phyloP scores from a whole-genome alignment of 164 flowering plant species.

The Aristolochia californica region DNA sequence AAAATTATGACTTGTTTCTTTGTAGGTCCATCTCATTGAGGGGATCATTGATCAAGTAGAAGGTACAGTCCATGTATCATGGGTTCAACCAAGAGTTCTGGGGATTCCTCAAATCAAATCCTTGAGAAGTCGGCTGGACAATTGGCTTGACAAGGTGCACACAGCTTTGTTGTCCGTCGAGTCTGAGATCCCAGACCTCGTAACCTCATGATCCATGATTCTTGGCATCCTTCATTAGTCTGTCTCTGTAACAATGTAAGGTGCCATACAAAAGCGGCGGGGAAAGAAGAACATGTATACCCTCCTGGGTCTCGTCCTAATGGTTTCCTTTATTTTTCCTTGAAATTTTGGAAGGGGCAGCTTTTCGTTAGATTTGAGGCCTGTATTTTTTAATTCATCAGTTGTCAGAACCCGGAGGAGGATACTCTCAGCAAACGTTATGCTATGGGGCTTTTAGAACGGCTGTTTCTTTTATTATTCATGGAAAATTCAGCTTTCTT shows the following conservation, averaged over 20 bases:
- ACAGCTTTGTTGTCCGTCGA: slow-evolving; percentile 71
- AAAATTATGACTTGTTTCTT: neutral
- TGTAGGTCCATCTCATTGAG: slow-evolving; percentile 93
- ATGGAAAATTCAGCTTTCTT: neutral
- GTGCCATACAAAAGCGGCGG: neutral
- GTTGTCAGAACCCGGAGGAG: slow-evolving; percentile 1
- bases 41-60: slow-evolving; percentile 95
- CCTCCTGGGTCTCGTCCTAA: neutral
- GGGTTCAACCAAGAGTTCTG: slow-evolving; percentile 94
- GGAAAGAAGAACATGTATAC: neutral
- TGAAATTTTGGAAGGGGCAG: slow-evolving; percentile 5
- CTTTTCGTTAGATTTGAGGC: slow-evolving; percentile 2
- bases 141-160: slow-evolving; percentile 79
- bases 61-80: slow-evolving; percentile 81
- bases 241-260: slow-evolving; percentile 6
- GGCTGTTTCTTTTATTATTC: neutral
- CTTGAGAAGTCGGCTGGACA: slow-evolving; percentile 64
- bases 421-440: neutral
- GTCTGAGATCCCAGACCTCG: slow-evolving; percentile 92
- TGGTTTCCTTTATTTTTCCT: slow-evolving; percentile 1
- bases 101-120: slow-evolving; percentile 81
- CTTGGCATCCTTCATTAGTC: slow-evolving; percentile 4
- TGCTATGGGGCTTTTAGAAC: too few relatives aligned
- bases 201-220: slow-evolving; percentile 37
- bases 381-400: slow-evolving; percentile 7